These are phyloP conservation scores for Ophiostoma pallidulum DNA, from an alignment of 2,329 filamentous ascomycete species.

Conservation along the genomic window DNA sequence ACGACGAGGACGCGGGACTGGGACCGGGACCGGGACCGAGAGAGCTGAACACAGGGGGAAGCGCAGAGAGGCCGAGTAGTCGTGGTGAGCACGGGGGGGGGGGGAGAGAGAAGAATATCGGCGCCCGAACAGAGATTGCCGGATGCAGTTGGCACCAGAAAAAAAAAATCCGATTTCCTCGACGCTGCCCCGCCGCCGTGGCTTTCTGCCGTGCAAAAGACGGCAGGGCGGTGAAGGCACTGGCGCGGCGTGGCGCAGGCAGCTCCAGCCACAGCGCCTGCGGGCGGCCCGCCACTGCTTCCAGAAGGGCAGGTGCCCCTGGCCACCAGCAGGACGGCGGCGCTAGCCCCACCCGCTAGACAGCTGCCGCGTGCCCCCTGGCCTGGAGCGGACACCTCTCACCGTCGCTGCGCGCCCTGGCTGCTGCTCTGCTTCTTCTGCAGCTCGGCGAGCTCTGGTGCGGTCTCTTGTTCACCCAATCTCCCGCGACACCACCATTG, in stretches of 20 bases:
- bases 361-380: too few species aligned
- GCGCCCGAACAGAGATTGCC: not conserved
- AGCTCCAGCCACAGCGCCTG: not conserved
- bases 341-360: too few species aligned
- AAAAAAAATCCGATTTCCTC: not conserved
- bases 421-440: too few species aligned
- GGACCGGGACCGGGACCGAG: too few species aligned
- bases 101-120: not conserved
- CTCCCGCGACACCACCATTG: not conserved
- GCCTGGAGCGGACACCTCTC: too few species aligned
- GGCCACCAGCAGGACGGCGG: not conserved
- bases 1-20: too few species aligned
- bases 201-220: conserved; percentile 2
- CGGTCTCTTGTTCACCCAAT: not conserved
- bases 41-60: too few species aligned
- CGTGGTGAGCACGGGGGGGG: not conserved
- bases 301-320: not conserved
- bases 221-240: conserved; percentile 6
- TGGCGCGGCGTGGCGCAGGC: not conserved
- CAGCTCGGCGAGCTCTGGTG: not conserved
- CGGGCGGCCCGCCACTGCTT: too few species aligned
- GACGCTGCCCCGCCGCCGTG: conserved; percentile 2
- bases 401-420: too few species aligned
- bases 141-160: not conserved
- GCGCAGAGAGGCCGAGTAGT: not conserved